Evolutionary conservation across 345 rosid species (phyloP).

Genomic region (Populus pruinosa): DNA sequence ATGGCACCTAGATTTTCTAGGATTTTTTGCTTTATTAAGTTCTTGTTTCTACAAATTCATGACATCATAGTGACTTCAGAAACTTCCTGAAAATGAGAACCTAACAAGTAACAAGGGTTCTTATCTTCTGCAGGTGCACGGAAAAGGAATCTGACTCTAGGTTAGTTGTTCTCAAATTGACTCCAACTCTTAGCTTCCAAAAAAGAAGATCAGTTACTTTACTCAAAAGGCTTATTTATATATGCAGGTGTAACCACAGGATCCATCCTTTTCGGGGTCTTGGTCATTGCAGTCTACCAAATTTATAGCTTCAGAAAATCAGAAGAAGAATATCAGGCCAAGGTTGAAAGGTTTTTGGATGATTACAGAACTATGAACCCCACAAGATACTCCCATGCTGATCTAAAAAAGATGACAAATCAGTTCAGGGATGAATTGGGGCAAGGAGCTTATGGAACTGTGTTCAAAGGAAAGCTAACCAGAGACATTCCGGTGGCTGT

Average conservation of each 20-base stretch:
- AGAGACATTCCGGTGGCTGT: constrained; percentile 9
- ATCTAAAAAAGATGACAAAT: constrained; percentile 3
- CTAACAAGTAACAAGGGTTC: no score
- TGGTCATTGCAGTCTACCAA: not conserved
- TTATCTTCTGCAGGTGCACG: no score
- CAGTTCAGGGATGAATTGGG: not conserved
- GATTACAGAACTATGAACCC: constrained; percentile 13
- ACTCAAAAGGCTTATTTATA: not conserved
- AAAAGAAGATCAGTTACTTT: not conserved
- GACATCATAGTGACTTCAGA: no score
- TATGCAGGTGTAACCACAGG: not conserved
- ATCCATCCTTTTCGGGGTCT: not conserved
- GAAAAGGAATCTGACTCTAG: not conserved
- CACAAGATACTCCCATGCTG: constrained; percentile 9
- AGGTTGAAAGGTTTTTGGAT: constrained; percentile 9
- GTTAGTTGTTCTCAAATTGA: not conserved
- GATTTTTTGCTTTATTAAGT: no score
- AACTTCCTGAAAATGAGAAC: no score
- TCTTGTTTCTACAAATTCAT: no score
- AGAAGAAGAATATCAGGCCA: constrained; percentile 1
- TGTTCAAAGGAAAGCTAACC: constrained; percentile 8
- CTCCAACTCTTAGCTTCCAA: not conserved
- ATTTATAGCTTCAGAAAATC: not conserved
- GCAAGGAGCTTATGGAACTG: constrained; percentile 10
- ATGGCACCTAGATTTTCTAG: no score